Evolutionary conservation across 2,329 filamentous ascomycete species (phyloP).

Genomic region (Ceratocystis alfenasii): DNA sequence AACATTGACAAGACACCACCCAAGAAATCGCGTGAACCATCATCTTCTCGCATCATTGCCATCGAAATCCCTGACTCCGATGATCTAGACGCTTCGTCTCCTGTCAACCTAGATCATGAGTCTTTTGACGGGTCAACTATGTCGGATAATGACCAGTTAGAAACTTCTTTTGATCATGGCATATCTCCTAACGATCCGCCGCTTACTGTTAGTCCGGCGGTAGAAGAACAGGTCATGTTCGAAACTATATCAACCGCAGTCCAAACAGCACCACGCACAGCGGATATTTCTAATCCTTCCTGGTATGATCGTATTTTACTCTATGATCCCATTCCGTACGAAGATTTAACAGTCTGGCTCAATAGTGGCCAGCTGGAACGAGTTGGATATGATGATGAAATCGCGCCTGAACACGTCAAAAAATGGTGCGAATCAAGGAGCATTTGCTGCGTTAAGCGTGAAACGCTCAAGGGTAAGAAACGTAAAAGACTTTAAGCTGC

Average conservation of each 20-base stretch:
- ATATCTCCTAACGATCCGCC: constrained; percentile 36
- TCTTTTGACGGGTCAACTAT: constrained; percentile 9
- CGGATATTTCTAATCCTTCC: constrained; percentile 42
- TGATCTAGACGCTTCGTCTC: constrained; percentile 7
- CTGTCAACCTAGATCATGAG: background rate
- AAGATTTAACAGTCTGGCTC: constrained; percentile 74
- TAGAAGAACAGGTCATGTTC: constrained; percentile 38
- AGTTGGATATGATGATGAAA: constrained; percentile 54
- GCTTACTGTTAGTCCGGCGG: constrained; percentile 31
- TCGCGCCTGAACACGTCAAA: constrained; percentile 56
- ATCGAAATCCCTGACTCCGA: constrained; percentile 23
- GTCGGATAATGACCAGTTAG: constrained; percentile 18
- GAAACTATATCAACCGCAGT: constrained; percentile 44
- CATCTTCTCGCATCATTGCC: background rate
- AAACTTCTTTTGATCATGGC: constrained; percentile 1
- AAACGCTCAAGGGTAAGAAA: constrained; percentile 41
- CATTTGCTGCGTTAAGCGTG: constrained; percentile 68
- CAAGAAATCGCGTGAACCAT: constrained; percentile 1
- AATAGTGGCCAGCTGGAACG: constrained; percentile 56
- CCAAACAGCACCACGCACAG: constrained; percentile 38
- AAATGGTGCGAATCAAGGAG: constrained; percentile 83
- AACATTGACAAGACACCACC: background rate
- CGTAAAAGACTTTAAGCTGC: constrained; percentile 36
- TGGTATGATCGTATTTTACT: constrained; percentile 92
- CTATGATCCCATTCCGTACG: constrained; percentile 80